Evolutionary conservation across 345 rosid species (phyloP), one percentile per base, ranked within the genome.

Genomic region (Raphanus raphanistrum): DNA sequence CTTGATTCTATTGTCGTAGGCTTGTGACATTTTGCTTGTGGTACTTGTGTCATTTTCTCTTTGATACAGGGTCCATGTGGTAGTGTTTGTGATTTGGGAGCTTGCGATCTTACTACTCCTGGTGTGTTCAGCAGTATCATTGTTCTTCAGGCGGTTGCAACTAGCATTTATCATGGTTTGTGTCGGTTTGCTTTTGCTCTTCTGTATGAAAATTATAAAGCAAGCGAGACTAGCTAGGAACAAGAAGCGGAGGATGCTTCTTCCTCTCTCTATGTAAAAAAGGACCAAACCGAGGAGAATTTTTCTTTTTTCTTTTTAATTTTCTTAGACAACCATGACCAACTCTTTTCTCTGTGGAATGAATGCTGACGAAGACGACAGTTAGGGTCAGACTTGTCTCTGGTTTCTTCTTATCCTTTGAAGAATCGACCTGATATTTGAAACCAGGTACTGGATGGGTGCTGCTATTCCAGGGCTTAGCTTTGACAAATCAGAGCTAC

Each of bases 191-290:
- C 85, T 94, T 15, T 76, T 94, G 68, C 91, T 92, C 72, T 65
- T 87, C 43, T 90, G 92, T 90, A 88, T 94, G 97, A 92, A 88
- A 87, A 63, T 92, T 70, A 81, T 90, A 65, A 94, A 94, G 89
- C 95, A 92, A 78, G 90, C 85, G 79, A 88, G 91, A 84, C 63
- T 83, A 79, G 86, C 91, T 8, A 87, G 91, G 87, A 94, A 88
- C 72, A 94, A 88, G 94, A 94, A 88, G 79, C 87, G 97, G 76
- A 86, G 98, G 85, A 94, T 94, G 98, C 95, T 94, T 83, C 97
- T 94, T 77, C 98, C 98, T 12, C 82, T 94, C 72, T 94, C 99
- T 29, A 90, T 95, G 98, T 95, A 85, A 75, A 28, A 28, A 73
- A 63, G 54, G 8, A 27, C 35, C 2, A 50, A 38, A 50, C 59